Percentiles rank a stretch among this genome's conserved stretches.
Evolutionary conservation across 345 rosid species (phyloP).

Genomic region (Corymbia maculata): DNA sequence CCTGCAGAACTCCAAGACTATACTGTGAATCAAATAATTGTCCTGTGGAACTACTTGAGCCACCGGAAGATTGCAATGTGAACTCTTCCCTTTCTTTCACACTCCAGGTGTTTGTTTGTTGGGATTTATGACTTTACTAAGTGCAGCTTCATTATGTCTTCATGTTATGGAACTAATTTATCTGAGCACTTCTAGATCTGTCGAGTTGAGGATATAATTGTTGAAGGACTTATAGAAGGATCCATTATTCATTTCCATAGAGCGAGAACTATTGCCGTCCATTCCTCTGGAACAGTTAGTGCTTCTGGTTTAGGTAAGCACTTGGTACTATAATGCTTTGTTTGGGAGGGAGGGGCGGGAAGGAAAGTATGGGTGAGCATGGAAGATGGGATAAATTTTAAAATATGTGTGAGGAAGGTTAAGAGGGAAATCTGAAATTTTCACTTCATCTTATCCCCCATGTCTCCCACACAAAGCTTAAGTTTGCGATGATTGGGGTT

Average conservation of each 20-base stretch:
- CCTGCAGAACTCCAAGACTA: slow-evolving; percentile 74
- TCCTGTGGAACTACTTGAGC: slow-evolving; percentile 76
- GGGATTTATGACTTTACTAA: not conserved
- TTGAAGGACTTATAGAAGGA: slow-evolving; percentile 86
- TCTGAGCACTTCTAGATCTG: slow-evolving; percentile 55
- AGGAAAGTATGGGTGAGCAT: not conserved
- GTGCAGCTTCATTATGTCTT: not conserved
- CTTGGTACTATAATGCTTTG: not conserved
- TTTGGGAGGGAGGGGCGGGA: not conserved
- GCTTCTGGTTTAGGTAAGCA: slow-evolving; percentile 80
- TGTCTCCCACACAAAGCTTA: not conserved
- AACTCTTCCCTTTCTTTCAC: slow-evolving; percentile 93
- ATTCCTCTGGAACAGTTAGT: slow-evolving; percentile 68
- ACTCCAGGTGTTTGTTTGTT: slow-evolving; percentile 47
- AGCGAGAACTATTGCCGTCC: slow-evolving; percentile 71
- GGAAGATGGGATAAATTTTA: not conserved
- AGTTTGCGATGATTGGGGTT: not conserved
- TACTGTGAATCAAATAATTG: slow-evolving; percentile 74
- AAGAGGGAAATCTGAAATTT: not conserved
- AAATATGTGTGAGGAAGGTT: not conserved
- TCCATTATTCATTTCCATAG: slow-evolving; percentile 94
- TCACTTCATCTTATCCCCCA: not conserved
- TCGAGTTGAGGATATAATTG: slow-evolving; percentile 89
- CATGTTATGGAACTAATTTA: slow-evolving; percentile 9
- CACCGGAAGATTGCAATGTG: slow-evolving; percentile 99